Base-by-base conservation (phyloP, 2,329 filamentous ascomycete genomes). In the Cordyceps sp. region DNA sequence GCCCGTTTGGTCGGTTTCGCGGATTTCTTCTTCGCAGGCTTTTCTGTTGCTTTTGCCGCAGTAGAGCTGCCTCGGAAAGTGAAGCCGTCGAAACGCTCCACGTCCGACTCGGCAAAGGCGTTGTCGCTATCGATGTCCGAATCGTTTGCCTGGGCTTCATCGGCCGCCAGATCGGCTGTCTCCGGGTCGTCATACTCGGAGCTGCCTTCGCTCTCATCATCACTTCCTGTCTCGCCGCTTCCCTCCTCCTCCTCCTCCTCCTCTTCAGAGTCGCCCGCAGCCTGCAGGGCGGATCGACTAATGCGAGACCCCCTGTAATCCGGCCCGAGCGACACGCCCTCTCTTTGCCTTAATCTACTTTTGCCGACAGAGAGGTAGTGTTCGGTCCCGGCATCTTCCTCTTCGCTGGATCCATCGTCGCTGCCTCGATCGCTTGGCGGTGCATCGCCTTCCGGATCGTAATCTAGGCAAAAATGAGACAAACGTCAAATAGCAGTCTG, bases 351-450 rank as follows among this genome's bases (percentile, higher is more conserved):
- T 42, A 94, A 61, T 50, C 81, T 88, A 58, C 79, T 90, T 62
- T 86, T 90, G 15, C 77, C 79, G 21, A 93, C 82, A 32, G 67
- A 56, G 27, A 80, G 69, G 49, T 96, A 96, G 51, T 96, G 88
- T 45, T 93, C 88, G 21, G 86, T 79, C 15, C 79, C 84, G 10
- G 65, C 64, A 37, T 69, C 56, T 30, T 64, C 58, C 5, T 56
- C 59, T 43, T 62, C 64, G 13, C 54, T 60, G 14, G n/a, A n/a
- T n/a, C 58, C 60, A 40, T 58, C 65, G 20, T 54, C 64, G 28
- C 64, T 70, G 31, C 61, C 66, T 12, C 52, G 62, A 27, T 69
- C 69, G 34, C 68, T 67, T 34, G 64, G 66, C 13, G 64, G 64
- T 14, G 59, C 61, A 38, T 73, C 69, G 42, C 69, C 73, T 59